Evolutionary conservation across 495 filamentous ascomycete genomes (phyloP), one percentile per base, ranked within the genome.

Genomic region (Lasiosphaeria hispida): DNA sequence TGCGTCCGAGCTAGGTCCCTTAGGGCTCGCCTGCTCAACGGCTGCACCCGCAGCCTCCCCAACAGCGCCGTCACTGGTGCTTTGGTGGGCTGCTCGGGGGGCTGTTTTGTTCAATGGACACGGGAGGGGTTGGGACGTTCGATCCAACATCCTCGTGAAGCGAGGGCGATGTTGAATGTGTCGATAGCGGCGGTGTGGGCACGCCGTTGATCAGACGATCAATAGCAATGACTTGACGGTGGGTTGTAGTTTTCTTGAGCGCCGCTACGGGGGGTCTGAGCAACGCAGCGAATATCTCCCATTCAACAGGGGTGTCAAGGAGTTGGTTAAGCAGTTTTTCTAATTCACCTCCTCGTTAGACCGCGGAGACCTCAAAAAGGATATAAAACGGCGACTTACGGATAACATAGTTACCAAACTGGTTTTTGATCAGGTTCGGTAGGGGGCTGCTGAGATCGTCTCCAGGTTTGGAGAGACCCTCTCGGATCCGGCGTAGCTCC

Each of bases 341-440:
- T 70, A 19, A n/a, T n/a, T 7, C 34, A 37, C 14, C 70, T 83
- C 66, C 84, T 76, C 48, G 36, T 5, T 5, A 11, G 4, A 15
- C 9, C 8, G 4, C 13, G 0, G 10, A 13, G 10, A 14, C 1
- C 35, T 30, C 15, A n/a, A 7, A n/a, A 36, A 4, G 1, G 13
- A 10, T 2, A 49, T 30, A 37, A 11, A 9, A n/a, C n/a, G 14
- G 10, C 10, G 15, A 86, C 93, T 82, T 85, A 96, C 91, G 94
- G 58, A 98, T 87, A 11, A 97, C 94, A 68, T 98, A 98, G 69
- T 98, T 98, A 40, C 90, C 95, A 71, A 87, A 98, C 59, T 89
- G 87, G 68, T 98, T 95, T 57, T 87, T 89, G 79, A 97, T 93
- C 67, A 97, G 72, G 9, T 80, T 77, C 52, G 87, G 79, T 7